Evolutionary conservation across 345 rosid genomes (phyloP).

Genomic region (Linum usitatissimum): DNA sequence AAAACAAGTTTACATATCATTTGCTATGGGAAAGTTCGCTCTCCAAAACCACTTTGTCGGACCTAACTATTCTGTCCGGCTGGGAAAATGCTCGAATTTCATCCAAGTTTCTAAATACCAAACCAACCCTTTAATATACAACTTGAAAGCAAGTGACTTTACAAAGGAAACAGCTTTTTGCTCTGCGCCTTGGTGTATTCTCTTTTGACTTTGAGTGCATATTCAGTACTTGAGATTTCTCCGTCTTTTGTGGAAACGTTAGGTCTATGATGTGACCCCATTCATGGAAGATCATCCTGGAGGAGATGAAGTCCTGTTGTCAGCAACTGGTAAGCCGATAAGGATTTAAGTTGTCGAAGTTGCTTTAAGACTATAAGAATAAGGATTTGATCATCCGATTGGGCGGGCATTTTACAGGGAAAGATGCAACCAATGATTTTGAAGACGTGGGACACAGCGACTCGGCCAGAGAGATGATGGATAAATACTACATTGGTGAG

Average conservation of each 20-base stretch:
- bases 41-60: too few relatives aligned
- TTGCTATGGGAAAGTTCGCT: too few relatives aligned
- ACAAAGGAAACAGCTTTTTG: too few relatives aligned
- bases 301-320: slow-evolving; percentile 88
- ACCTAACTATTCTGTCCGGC: too few relatives aligned
- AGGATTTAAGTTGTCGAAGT: too few relatives aligned
- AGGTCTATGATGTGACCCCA: slow-evolving; percentile 92
- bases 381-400: not conserved
- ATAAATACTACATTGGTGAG: slow-evolving; percentile 60
- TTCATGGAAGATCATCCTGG: slow-evolving; percentile 99
- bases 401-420: slow-evolving; percentile 33
- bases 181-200: not conserved
- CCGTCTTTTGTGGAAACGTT: slow-evolving; percentile 1
- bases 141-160: too few relatives aligned
- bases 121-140: too few relatives aligned
- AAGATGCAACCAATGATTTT: slow-evolving; percentile 86
- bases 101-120: too few relatives aligned
- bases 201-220: not conserved
- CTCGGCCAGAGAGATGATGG: slow-evolving; percentile 71
- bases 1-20: not conserved
- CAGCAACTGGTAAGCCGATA: slow-evolving; percentile 55
- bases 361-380: not conserved
- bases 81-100: too few relatives aligned
- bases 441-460: slow-evolving; percentile 98
- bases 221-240: not conserved